Evolutionary conservation across 257 asterid genomes (phyloP).

Genomic region (Datura wrightii): DNA sequence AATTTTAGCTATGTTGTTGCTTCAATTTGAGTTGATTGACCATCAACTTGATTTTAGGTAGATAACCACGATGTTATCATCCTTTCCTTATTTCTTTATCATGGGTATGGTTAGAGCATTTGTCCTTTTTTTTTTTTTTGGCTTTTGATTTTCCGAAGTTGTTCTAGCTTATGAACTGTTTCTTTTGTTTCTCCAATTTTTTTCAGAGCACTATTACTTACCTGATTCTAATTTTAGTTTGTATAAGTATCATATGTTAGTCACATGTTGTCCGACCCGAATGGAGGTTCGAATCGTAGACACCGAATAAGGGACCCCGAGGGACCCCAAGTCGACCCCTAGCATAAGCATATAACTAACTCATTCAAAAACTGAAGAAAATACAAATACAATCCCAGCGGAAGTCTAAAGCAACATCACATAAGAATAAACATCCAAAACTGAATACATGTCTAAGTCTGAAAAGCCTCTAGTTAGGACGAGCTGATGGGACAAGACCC

Average conservation of each 20-base stretch:
- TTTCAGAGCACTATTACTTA: not conserved
- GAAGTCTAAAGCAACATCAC: too few relatives aligned
- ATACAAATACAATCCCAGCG: too few relatives aligned
- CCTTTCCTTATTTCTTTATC: not conserved
- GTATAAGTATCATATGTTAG: not conserved
- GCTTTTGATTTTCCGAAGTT: not conserved
- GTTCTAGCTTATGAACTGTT: not conserved
- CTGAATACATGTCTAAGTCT: too few relatives aligned
- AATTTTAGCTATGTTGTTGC: not conserved
- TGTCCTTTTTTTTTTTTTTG: not conserved
- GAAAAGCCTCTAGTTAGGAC: too few relatives aligned
- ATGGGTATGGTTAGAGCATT: not conserved
- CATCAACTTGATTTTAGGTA: not conserved
- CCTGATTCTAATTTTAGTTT: constrained; percentile 2
- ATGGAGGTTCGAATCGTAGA: too few relatives aligned
- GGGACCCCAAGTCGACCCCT: too few relatives aligned
- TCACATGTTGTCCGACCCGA: not conserved
- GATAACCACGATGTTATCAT: not conserved
- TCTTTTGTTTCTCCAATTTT: not conserved
- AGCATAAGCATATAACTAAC: too few relatives aligned
- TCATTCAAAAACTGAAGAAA: too few relatives aligned
- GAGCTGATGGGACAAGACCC: too few relatives aligned
- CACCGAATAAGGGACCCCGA: too few relatives aligned
- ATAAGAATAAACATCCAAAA: too few relatives aligned
- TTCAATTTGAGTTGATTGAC: not conserved